These are phyloP conservation scores for Colletotrichum lupini DNA, from an alignment of 2,329 filamentous ascomycete species.

Conservation along the genomic window DNA sequence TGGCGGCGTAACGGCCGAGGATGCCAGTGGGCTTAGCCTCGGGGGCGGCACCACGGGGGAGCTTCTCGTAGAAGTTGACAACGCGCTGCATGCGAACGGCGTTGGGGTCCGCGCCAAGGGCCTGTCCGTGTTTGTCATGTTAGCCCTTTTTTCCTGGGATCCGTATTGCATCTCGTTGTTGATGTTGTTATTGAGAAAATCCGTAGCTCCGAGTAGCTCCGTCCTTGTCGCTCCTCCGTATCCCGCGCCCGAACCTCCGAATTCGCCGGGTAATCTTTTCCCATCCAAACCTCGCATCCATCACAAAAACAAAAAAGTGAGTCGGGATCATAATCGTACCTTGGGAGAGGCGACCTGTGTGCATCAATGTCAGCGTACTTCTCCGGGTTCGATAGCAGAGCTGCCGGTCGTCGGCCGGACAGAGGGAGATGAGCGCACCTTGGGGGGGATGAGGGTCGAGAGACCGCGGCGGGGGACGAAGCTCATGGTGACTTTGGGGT, in stretches of 20 bases:
- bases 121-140: constrained; percentile 63
- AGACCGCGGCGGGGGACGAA: constrained; percentile 90
- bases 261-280: constrained; percentile 11
- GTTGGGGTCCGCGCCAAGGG: constrained; percentile 93
- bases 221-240: not conserved
- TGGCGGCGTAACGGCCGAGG: constrained; percentile 87
- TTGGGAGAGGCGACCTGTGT: constrained; percentile 82
- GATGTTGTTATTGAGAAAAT: not conserved
- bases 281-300: constrained; percentile 10
- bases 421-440: constrained; percentile 70
- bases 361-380: constrained; percentile 15
- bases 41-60: constrained; percentile 91
- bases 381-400: not conserved
- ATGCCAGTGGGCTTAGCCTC: constrained; percentile 84
- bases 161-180: constrained; percentile 11
- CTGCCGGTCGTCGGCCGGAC: constrained; percentile 13
- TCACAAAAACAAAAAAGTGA: not conserved
- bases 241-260: constrained; percentile 14
- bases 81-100: constrained; percentile 98
- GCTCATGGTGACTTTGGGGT: constrained; percentile 78
- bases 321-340: constrained; percentile 66
- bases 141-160: constrained; percentile 47
- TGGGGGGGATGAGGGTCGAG: constrained; percentile 98
- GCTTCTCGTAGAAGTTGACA: constrained; percentile 98
- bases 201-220: constrained; percentile 26